phyloP scores from a whole-genome alignment of 1,284 basidiomycete genomes.

The Testicularia cyperi region DNA sequence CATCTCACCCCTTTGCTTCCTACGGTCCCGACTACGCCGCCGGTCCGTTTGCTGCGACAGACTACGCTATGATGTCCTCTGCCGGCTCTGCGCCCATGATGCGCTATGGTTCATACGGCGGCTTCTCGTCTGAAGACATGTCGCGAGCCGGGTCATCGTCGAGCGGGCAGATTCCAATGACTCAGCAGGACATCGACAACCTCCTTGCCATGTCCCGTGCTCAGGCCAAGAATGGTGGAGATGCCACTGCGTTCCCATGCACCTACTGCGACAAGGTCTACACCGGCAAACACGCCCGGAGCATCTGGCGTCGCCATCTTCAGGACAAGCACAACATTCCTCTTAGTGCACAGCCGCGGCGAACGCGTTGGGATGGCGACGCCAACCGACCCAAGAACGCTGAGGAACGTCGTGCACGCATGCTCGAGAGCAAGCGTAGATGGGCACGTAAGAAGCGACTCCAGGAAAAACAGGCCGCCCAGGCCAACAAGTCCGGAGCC shows the following conservation, averaged over 20 bases:
- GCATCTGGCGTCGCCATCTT: constrained; percentile 65
- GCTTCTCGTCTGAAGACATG: constrained; percentile 17
- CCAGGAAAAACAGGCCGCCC: constrained; percentile 46
- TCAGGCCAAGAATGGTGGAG: constrained; percentile 35
- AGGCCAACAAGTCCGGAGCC: constrained; percentile 14
- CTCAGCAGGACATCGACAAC: constrained; percentile 45
- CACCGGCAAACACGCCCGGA: constrained; percentile 65
- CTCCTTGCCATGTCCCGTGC: constrained; percentile 50
- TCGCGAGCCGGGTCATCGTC: constrained; percentile 17
- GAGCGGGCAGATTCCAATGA: constrained; percentile 21
- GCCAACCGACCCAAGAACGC: constrained; percentile 64
- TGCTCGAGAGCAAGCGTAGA: constrained; percentile 63
- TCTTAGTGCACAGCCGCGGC: constrained; percentile 63
- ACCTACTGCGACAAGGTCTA: constrained; percentile 64
- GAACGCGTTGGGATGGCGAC: constrained; percentile 66
- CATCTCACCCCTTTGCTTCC: constrained; percentile 1
- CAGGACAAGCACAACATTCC: constrained; percentile 67
- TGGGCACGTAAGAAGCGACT: constrained; percentile 64
- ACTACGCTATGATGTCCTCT: constrained; percentile 13
- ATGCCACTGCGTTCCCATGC: constrained; percentile 59
- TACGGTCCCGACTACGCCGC: constrained; percentile 12
- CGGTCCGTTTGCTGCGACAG: constrained; percentile 10
- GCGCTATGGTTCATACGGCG: constrained; percentile 23
- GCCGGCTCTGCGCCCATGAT: constrained; percentile 19
- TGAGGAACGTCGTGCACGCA: constrained; percentile 63